A percentile compares a stretch with the other conserved stretches of the same genome.
These are phyloP conservation scores for Taxawa tesnikishii DNA, from an alignment of 2,329 filamentous ascomycete genomes.

Conservation along the genomic window DNA sequence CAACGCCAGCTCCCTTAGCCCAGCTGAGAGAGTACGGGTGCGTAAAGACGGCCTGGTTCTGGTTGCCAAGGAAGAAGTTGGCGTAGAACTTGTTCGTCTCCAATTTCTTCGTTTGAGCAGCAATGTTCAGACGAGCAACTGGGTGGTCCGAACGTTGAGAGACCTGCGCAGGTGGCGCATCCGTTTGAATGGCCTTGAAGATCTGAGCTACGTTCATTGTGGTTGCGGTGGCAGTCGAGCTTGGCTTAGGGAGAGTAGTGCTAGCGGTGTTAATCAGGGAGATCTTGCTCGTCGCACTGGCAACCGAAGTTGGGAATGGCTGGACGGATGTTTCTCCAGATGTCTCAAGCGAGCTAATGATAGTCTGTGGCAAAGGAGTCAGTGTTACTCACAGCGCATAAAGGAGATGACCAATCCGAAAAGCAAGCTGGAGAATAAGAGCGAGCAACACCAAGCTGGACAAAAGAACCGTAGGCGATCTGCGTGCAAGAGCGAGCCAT, in stretches of 20 bases:
- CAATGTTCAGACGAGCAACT: constrained; percentile 24
- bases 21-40: constrained; percentile 45
- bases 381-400: too few species aligned
- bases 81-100: constrained; percentile 61
- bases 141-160: constrained; percentile 26
- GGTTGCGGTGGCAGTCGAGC: constrained; percentile 12
- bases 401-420: too few species aligned
- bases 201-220: constrained; percentile 16
- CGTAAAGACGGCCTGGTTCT: constrained; percentile 57
- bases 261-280: constrained; percentile 17
- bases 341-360: constrained; percentile 13
- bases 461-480: too few species aligned
- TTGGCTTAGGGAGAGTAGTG: constrained; percentile 12
- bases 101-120: constrained; percentile 32
- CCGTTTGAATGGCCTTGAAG: constrained; percentile 28
- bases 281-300: constrained; percentile 13
- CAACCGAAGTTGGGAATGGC: constrained; percentile 18
- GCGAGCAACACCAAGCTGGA: too few species aligned
- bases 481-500: too few species aligned
- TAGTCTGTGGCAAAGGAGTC: too few species aligned
- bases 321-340: constrained; percentile 13
- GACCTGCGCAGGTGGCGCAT: constrained; percentile 28
- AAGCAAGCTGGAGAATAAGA: too few species aligned
- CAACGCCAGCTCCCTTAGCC: constrained; percentile 36
- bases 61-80: constrained; percentile 66